Evolutionary conservation across 352 stramenopile genomes (phyloP).

Genomic region (Sclerospora graminicola): DNA sequence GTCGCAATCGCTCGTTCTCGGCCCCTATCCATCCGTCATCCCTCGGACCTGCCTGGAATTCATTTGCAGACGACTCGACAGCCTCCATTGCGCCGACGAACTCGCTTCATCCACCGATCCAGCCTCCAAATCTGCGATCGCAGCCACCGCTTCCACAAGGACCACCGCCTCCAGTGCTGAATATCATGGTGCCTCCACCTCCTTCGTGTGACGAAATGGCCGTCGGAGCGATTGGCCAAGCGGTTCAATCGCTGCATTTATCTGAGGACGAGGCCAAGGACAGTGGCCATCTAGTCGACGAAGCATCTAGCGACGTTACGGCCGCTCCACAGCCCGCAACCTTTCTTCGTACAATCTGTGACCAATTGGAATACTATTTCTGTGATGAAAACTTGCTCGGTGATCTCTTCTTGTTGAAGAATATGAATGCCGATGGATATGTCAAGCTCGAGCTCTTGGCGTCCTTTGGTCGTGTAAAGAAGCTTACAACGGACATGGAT

Average conservation of each 20-base stretch:
- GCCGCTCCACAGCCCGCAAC: constrained; percentile 54
- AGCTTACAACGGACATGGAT: constrained; percentile 76
- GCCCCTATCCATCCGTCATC: constrained; percentile 55
- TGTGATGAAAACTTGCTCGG: constrained; percentile 82
- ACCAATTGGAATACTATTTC: constrained; percentile 86
- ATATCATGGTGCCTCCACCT: constrained; percentile 31
- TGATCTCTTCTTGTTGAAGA: constrained; percentile 81
- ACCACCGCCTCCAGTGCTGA: constrained; percentile 34
- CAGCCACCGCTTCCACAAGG: constrained; percentile 27
- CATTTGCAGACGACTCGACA: constrained; percentile 38
- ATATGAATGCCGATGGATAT: constrained; percentile 85
- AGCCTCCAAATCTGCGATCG: constrained; percentile 11
- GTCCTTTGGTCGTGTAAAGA: constrained; percentile 80
- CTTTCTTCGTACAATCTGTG: constrained; percentile 78
- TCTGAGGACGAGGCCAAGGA: constrained; percentile 29
- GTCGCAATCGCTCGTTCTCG: constrained; percentile 61
- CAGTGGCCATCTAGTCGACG: constrained; percentile 26
- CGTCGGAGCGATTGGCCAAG: constrained; percentile 52
- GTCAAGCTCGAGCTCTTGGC: constrained; percentile 79
- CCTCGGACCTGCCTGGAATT: constrained; percentile 46
- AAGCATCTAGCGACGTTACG: constrained; percentile 8
- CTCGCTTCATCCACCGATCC: constrained; percentile 11
- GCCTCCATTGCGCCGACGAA: constrained; percentile 10
- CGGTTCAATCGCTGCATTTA: constrained; percentile 47
- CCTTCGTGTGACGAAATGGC: constrained; percentile 25